These are phyloP conservation scores for Acer yangbiense DNA, from an alignment of 345 rosid genomes.

Conservation along the genomic window DNA sequence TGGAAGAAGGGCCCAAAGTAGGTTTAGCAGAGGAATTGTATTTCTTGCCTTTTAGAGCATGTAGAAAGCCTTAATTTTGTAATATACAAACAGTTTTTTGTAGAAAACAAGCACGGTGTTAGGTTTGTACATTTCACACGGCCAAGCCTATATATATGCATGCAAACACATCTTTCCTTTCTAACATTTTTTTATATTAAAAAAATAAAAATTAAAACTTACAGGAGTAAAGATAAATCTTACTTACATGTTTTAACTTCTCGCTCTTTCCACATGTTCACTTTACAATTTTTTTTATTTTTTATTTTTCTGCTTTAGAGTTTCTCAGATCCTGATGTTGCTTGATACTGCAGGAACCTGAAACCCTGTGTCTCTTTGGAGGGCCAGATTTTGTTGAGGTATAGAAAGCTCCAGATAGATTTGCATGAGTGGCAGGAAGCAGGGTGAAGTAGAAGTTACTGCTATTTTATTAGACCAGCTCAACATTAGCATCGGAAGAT, in stretches of 20 bases:
- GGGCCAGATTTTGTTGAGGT: conserved; percentile 7
- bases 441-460: conserved; percentile 30
- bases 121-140: no score
- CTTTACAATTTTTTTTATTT: not conserved
- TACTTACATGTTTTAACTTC: not conserved
- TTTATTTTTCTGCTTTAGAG: not conserved
- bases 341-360: conserved; percentile 28
- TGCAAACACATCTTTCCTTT: not conserved
- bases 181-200: not conserved
- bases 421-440: conserved; percentile 18
- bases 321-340: conserved; percentile 13
- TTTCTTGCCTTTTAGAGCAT: not conserved
- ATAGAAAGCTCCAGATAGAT: conserved; percentile 16
- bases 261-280: not conserved
- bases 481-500: conserved; percentile 31
- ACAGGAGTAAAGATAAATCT: not conserved
- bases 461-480: conserved; percentile 10
- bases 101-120: not conserved
- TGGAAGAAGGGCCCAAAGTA: not conserved
- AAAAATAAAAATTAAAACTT: not conserved
- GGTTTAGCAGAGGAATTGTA: not conserved
- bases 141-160: not conserved
- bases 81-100: not conserved
- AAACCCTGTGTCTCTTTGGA: conserved; percentile 7
- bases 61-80: not conserved